phyloP scores from a whole-genome alignment of 257 asterid genomes.

The Nicotiana knightiana region DNA sequence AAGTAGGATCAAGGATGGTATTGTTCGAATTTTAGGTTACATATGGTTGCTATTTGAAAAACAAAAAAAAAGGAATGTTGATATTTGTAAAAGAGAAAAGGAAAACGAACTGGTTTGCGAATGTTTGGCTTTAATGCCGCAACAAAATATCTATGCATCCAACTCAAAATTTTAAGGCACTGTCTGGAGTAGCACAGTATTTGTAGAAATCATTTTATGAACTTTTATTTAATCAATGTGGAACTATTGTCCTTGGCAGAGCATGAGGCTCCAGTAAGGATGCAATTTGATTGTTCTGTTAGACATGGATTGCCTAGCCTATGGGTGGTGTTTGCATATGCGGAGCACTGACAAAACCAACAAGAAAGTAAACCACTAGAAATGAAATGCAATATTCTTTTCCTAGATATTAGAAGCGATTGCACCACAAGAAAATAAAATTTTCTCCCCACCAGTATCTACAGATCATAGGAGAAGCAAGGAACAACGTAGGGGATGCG shows the following conservation, averaged over 20 bases:
- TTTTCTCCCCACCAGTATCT: not conserved
- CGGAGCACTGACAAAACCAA: no score
- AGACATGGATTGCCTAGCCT: no score
- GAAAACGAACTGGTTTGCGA: not conserved
- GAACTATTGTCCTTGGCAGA: no score
- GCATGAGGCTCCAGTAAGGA: no score
- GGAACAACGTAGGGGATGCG: not conserved
- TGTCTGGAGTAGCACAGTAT: no score
- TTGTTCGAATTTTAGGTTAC: not conserved
- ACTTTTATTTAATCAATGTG: no score
- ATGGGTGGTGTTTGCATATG: no score
- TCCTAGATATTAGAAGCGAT: not conserved
- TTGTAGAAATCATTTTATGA: no score
- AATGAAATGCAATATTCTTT: not conserved
- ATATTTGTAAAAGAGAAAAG: not conserved
- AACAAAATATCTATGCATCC: no score
- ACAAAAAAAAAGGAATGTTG: not conserved
- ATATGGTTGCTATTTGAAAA: not conserved
- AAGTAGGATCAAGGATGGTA: not conserved
- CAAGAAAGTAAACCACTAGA: not conserved
- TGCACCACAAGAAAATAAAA: not conserved
- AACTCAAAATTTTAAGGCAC: no score
- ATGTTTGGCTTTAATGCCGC: not conserved
- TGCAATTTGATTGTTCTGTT: no score
- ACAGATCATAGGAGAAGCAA: not conserved